Evolutionary conservation across 495 filamentous ascomycete species (phyloP), one percentile per base, ranked within the genome.

Genomic region (Neurospora africana): DNA sequence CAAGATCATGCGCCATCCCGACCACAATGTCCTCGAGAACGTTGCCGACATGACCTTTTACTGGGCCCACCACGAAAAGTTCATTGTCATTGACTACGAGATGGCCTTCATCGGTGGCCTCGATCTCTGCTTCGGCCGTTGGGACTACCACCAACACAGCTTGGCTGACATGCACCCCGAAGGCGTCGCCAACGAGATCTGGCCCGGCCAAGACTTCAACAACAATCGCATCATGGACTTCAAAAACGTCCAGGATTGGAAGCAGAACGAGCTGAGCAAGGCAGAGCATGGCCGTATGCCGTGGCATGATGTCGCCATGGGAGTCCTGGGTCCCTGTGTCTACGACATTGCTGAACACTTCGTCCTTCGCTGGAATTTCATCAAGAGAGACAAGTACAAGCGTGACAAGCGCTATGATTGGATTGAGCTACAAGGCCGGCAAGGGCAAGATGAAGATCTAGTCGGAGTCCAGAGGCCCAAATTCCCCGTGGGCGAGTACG

Each of bases 331-430:
- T 7, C 92, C 94, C 47, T 93, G 90, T 76, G 92, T 97, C 38
- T 94, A 94, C 78, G 94, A 97, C 79, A 95, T 99, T 75, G 95
- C 95, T 4, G 93, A 98, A 81, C 95, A 99, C 78, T 99, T 99
- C 76, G 91, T 97, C 41, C 86, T 96, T 21, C 88, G 94, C 47
- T 98, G 95, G 95, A 99, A 99, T 80, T 96, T 97, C 73, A 84
- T 95, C 82, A 98, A 99, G 83, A 89, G 95, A 23, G 95, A 98
- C 84, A 98, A 99, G 81, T 97, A 99, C 84, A 99, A 99, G 82
- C 90, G 95, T 15, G 88, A 91, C 70, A 79, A 87, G 0, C 81
- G 86, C 41, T 94, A 91, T 69, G 92, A 95, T 69, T 99, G 94
- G 95, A 82, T 98, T 3, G 81, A 87, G 70, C 84, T 98, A 68